Percentiles rank a stretch among this genome's conserved stretches.
phyloP scores from a whole-genome alignment of 2,329 filamentous ascomycete species.

The Aplosporella prunicola region DNA sequence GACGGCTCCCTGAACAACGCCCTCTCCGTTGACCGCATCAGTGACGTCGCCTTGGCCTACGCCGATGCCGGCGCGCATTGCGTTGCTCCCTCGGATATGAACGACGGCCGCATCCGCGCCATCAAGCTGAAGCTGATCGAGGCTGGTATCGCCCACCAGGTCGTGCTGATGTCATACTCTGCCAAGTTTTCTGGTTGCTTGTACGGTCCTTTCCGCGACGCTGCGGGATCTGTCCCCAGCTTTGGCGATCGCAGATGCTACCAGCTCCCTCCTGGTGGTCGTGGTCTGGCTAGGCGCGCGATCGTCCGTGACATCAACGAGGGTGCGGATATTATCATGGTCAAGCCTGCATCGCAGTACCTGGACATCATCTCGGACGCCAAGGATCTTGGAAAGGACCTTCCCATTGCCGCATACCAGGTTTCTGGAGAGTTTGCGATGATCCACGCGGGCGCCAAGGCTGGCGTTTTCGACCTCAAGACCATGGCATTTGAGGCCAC shows the following conservation, averaged over 20 bases:
- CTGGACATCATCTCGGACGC: conserved; percentile 97
- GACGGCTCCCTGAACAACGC: conserved; percentile 90
- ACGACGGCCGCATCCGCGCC: conserved; percentile 90
- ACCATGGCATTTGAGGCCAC: conserved; percentile 91
- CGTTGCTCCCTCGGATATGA: conserved; percentile 97
- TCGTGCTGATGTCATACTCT: conserved; percentile 93
- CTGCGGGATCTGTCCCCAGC: conserved; percentile 78
- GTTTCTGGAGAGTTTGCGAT: conserved; percentile 96
- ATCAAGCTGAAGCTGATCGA: conserved; percentile 98
- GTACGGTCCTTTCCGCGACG: conserved; percentile 95
- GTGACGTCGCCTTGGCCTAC: conserved; percentile 95
- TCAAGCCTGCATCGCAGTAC: conserved; percentile 93
- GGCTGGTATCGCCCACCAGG: conserved; percentile 81
- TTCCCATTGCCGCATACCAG: conserved; percentile 92
- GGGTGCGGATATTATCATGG: conserved; percentile 97
- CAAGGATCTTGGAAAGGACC: conserved; percentile 83
- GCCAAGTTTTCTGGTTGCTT: conserved; percentile 96
- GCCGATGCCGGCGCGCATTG: conserved; percentile 94
- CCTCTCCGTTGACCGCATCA: conserved; percentile 86
- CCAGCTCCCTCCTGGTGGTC: conserved; percentile 85
- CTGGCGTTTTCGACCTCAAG: conserved; percentile 91
- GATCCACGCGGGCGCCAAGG: conserved; percentile 93
- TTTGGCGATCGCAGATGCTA: conserved; percentile 97
- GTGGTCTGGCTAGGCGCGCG: conserved; percentile 81
- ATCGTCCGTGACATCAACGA: conserved; percentile 85